Conservation (phyloP, 306 rosid species). For the cucumber (Cucumis sativus) region Cucumber_9930_V3 NC_026660.2:27197001-27197500, state of each 20-base stretch:
- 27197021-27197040: too few relatives aligned
- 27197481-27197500: conserved; percentile 27
- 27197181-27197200: conserved; percentile 1
- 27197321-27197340: conserved; percentile 6
- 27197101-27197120: background rate
- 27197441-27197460: conserved; percentile 42
- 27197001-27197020: too few relatives aligned
- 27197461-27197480: conserved; percentile 19
- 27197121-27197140: background rate
- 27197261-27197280: background rate
- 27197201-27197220: background rate
- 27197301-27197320: conserved; percentile 8
- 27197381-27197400: conserved; percentile 25
- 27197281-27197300: conserved; percentile 12
- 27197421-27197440: conserved; percentile 20
- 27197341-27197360: background rate
- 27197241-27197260: background rate
- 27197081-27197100: background rate
- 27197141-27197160: background rate
- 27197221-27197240: conserved; percentile 2
- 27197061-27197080: background rate
- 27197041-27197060: too few relatives aligned
- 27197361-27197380: conserved; percentile 20
- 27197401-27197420: conserved; percentile 16
- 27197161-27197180: background rate